Conservation (phyloP, 257 asterid genomes). For the Solanum acaule region DNA sequence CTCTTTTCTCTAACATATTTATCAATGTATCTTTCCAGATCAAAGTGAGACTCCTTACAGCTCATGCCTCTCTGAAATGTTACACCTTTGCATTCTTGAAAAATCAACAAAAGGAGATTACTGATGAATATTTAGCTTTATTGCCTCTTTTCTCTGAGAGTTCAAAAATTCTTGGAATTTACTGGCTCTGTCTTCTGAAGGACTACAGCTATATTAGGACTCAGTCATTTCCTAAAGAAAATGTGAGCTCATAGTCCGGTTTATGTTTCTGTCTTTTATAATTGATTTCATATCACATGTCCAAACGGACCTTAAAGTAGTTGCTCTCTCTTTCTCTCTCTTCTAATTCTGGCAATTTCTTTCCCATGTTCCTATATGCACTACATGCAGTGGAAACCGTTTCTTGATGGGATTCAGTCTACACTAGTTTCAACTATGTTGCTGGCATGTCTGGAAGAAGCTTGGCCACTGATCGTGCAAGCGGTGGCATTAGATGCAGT, state of each 20-base stretch:
- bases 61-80: slow-evolving; percentile 95
- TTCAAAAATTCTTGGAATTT: slow-evolving; percentile 64
- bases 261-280: slow-evolving; percentile 1
- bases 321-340: background rate
- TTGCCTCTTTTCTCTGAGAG: slow-evolving; percentile 78
- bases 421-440: slow-evolving; percentile 62
- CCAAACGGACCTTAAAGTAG: background rate
- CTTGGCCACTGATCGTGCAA: slow-evolving; percentile 93
- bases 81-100: slow-evolving; percentile 66
- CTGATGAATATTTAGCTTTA: slow-evolving; percentile 68
- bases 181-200: slow-evolving; percentile 86
- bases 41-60: slow-evolving; percentile 89
- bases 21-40: slow-evolving; percentile 42
- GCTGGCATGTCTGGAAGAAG: slow-evolving; percentile 88
- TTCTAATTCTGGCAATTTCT: slow-evolving; percentile 1
- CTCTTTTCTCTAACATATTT: slow-evolving; percentile 11
- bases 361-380: slow-evolving; percentile 9
- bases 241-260: slow-evolving; percentile 48
- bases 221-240: slow-evolving; percentile 42
- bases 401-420: slow-evolving; percentile 94
- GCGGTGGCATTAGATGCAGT: slow-evolving; percentile 92
- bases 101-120: slow-evolving; percentile 54
- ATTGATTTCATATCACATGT: background rate
- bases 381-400: slow-evolving; percentile 78
- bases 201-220: slow-evolving; percentile 69